Base-by-base conservation (phyloP, 805 yeast species). In the Lachancea meyersii region DNA sequence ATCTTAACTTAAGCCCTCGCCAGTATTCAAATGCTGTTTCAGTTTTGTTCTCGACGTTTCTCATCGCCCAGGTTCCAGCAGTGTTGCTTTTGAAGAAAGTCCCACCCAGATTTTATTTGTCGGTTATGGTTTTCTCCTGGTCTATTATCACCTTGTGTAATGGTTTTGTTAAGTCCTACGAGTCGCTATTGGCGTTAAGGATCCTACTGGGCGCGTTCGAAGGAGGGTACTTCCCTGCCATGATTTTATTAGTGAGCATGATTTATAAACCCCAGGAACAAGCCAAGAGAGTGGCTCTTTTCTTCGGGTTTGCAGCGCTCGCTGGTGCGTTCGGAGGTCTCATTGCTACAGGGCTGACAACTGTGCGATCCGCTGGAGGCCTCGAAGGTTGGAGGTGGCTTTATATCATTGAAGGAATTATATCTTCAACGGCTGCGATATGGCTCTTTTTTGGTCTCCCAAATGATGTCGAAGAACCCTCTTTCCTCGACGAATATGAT, bases 11-110 rank as follows among this genome's bases (percentile, higher is more conserved):
- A 36, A 50, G 50, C 4, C 73, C 71, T 18, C 58, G 63, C 23
- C 62, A 71, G 43, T 73, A 73, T 72, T 72, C 71, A 50, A 51
- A 65, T 26, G 64, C 71, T 64, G 58, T 73, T 19, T 68, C 75
- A 3, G 65, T 72, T 13, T 53, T 71, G 13, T 71, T 58, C 53
- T 75, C 71, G 4, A 62, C 71, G 39, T 77, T 76, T 9, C 45
- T 71, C 17, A 62, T 71, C 6, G 50, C 68, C 41, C 48, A 70
- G n/a, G 65, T 70, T 40, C 70, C 76, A 33, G 72, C 75, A 2
- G 65, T 62, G 31, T 68, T 70, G 5, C 65, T 71, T 37, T 16
- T 37, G 23, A 17, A n/a, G 19, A 13, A 3, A 5, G 11, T 28
- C n/a, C 39, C 49, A 64, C 22, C 61, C 68, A 2, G 57, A 58